Base-by-base conservation (phyloP, 345 rosid genomes). In the Cardamine chenopodiifolia region DNA sequence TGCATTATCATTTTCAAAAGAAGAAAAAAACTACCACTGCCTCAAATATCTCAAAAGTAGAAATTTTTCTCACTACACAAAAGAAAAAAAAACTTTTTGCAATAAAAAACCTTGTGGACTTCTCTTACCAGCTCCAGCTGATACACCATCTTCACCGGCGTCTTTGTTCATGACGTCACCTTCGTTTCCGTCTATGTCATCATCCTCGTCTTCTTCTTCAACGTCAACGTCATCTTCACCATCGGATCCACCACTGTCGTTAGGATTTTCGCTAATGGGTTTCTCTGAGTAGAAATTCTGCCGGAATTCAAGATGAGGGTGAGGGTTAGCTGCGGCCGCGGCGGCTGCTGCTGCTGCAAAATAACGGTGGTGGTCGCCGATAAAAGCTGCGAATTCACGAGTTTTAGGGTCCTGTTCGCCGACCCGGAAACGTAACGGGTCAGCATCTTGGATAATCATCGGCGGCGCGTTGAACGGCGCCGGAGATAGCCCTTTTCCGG, bases 351-450 rank as follows among this genome's bases (percentile, higher is more conserved):
- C 80, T 1, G 80, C 80, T 3, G 77, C 81, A 40, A 73, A 72
- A 19, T 78, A 78, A 2, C 81, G 77, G 61, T 76, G 73, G 3
- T 75, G 80, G 62, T 78, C 81, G 40, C 77, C 77, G 56, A 78
- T 78, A 60, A 58, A 72, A 6, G 77, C 57, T 0, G 77, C 77
- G 72, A 78, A 72, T 72, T 78, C 81, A 17, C 81, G 81, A 40
- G 81, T 78, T 78, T 71, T 72, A 20, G 81, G 77, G 19, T 72
- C 81, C 1, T 28, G 73, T 17, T 78, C 81, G 3, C 77, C 77
- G 68, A 78, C 81, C 57, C 77, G 77, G 57, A 72, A 78, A 50
- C 81, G 81, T 50, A 78, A 78, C 5, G 81, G 81, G 78, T 78
- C 77, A 61, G 76, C 81, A 25, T 78, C 82, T 72, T 78, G 81